phyloP scores from a whole-genome alignment of 2,329 filamentous ascomycete species.

The Helotiales sp. region DNA sequence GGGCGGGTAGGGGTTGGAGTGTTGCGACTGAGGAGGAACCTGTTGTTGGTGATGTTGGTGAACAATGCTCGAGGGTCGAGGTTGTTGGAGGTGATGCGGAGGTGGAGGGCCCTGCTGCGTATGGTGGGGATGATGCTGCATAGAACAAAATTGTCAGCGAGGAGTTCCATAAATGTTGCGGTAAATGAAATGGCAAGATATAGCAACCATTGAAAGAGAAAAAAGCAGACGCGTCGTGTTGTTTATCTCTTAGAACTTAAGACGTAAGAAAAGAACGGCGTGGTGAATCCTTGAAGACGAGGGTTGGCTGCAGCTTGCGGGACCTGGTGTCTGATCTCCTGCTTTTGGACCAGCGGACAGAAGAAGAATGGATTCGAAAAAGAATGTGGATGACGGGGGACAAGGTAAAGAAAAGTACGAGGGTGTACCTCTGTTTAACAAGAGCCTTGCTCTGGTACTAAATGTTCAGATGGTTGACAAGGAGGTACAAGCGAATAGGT shows the following conservation, averaged over 20 bases:
- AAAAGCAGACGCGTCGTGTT: conserved; percentile 42
- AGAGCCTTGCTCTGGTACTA: conserved; percentile 41
- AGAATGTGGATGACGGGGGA: conserved; percentile 26
- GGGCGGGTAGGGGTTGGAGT: conserved; percentile 70
- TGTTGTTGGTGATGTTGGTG: conserved; percentile 73
- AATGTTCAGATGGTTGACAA: conserved; percentile 36
- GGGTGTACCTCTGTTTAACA: conserved; percentile 44
- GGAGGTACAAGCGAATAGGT: conserved; percentile 36
- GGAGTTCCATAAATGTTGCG: conserved; percentile 24
- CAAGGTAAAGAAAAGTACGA: conserved; percentile 39
- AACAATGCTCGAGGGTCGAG: conserved; percentile 73
- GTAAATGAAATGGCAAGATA: conserved; percentile 37
- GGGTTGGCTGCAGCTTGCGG: conserved; percentile 41
- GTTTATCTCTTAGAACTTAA: conserved; percentile 39
- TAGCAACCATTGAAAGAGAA: conserved; percentile 43
- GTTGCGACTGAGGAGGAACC: conserved; percentile 60
- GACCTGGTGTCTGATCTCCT: conserved; percentile 41
- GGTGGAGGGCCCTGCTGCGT: conserved; percentile 74
- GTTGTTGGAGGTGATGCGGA: conserved; percentile 68
- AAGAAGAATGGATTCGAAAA: conserved; percentile 31
- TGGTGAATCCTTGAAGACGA: conserved; percentile 43
- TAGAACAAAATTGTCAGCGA: conserved; percentile 39
- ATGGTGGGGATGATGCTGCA: conserved; percentile 78
- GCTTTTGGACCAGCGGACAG: conserved; percentile 32
- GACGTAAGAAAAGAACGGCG: conserved; percentile 34